phyloP scores from a whole-genome alignment of 345 rosid genomes.

The Hirschfeldia incana region DNA sequence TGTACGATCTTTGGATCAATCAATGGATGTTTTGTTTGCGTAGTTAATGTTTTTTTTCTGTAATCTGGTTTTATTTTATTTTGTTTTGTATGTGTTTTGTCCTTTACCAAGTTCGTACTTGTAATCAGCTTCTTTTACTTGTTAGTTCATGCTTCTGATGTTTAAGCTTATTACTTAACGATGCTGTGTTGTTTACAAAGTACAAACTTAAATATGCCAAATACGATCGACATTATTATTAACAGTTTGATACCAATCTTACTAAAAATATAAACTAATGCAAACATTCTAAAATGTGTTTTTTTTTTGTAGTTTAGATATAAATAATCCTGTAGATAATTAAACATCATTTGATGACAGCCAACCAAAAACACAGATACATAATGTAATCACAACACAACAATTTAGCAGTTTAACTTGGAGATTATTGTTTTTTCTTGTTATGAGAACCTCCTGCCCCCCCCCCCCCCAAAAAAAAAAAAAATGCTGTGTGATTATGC shows the following conservation, averaged over 20 bases:
- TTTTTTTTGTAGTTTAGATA: neutral
- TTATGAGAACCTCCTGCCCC: neutral
- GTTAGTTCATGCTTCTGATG: slow-evolving; percentile 34
- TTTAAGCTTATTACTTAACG: slow-evolving; percentile 18
- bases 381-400: neutral
- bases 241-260: neutral
- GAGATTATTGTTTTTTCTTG: neutral
- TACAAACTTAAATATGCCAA: slow-evolving; percentile 4
- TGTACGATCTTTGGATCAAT: slow-evolving; percentile 42
- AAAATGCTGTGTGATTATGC: neutral
- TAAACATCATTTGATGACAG: neutral
- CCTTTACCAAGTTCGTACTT: slow-evolving; percentile 24
- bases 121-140: slow-evolving; percentile 26
- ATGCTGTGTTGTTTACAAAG: slow-evolving; percentile 6
- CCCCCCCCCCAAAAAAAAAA: no score
- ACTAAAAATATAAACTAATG: neutral
- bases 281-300: slow-evolving; percentile 2
- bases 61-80: slow-evolving; percentile 7
- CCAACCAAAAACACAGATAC: neutral
- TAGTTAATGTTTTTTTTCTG: slow-evolving; percentile 27
- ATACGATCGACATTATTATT: neutral
- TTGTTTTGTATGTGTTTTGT: neutral
- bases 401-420: neutral
- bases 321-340: neutral
- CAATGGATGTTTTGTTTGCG: slow-evolving; percentile 39